phyloP scores from a whole-genome alignment of 805 yeast species.

The Naumovozyma dairenensis region DNA sequence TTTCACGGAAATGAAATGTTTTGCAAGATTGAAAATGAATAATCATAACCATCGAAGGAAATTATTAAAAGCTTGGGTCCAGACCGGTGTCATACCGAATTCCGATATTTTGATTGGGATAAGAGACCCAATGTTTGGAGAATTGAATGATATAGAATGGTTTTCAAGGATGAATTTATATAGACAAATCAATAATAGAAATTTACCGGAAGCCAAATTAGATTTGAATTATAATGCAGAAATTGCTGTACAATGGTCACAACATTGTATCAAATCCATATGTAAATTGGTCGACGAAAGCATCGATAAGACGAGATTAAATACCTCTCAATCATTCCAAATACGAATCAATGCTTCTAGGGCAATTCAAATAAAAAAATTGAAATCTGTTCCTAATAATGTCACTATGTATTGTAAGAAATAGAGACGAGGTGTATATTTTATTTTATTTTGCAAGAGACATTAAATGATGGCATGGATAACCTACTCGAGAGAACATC shows the following conservation, averaged over 20 bases:
- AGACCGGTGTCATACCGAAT: slow-evolving; percentile 20
- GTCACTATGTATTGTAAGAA: slow-evolving; percentile 3
- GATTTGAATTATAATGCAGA: slow-evolving; percentile 19
- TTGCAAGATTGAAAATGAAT: slow-evolving; percentile 13
- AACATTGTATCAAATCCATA: slow-evolving; percentile 15
- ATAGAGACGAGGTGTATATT: no score
- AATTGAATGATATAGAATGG: slow-evolving; percentile 16
- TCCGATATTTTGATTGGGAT: slow-evolving; percentile 25
- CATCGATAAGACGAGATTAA: background rate
- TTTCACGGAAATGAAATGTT: slow-evolving; percentile 27
- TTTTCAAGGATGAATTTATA: slow-evolving; percentile 15
- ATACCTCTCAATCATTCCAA: slow-evolving; percentile 12
- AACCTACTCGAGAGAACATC: no score
- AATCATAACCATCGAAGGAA: slow-evolving; percentile 21
- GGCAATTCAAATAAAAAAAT: slow-evolving; percentile 8
- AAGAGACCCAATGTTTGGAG: slow-evolving; percentile 19
- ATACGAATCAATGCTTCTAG: slow-evolving; percentile 9
- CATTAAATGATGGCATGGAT: no score
- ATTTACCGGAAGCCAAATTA: slow-evolving; percentile 8
- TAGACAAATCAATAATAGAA: slow-evolving; percentile 13
- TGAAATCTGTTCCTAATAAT: slow-evolving; percentile 9
- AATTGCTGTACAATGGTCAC: slow-evolving; percentile 23
- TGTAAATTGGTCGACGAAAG: slow-evolving; percentile 7
- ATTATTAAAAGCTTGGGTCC: slow-evolving; percentile 27
- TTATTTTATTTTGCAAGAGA: no score